Base-by-base conservation (phyloP, 139 green algal species). In the Chlamydomonas schloesseri region DNA sequence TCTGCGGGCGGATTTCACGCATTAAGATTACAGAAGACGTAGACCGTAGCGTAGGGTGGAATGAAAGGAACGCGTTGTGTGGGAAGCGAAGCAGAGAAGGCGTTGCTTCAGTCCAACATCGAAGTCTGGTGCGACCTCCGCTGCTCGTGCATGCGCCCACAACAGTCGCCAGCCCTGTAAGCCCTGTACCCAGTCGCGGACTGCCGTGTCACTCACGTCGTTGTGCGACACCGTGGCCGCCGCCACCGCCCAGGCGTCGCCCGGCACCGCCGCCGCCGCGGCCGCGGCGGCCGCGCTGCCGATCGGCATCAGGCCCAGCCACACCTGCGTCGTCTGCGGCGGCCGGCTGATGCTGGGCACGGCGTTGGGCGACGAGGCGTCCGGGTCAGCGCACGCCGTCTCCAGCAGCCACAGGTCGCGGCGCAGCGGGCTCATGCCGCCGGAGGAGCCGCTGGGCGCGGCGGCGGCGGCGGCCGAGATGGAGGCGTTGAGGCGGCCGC, bases 331-430 rank as follows among this genome's bases (percentile, higher is more conserved):
- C 55, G 55, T 60, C 55, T 36, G 18, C 57, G 34, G 36, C 34
- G 4, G 21, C 57, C 23, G 9, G 24, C 18, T 21, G 36, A 15
- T 21, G 55, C 4, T 37, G 37, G 71, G 15, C 36, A 14, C 37
- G 8, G 50, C n/a, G 24, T 57, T 21, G 55, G 55, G 15, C 9
- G 36, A 1, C 29, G 29, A 3, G 3, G 36, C 20, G 34, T 83
- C 76, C 10, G 60, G 76, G 62, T 83, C 76, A 15, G 37, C 26
- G 36, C 76, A 83, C 60, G 15, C 24, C 26, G 76, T 20, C 28
- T 83, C 76, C 62, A 83, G 60, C 34, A 83, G 36, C 76, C 76
- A 83, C 34, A 73, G 29, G n/a, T 71, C 64, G 24, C 17, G 20
- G 64, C 64, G 64, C 64, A 29, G 15, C 31, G n/a, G 42, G 42